Conservation (phyloP, 352 stramenopile species). For the Globisporangium mamillatum region DNA sequence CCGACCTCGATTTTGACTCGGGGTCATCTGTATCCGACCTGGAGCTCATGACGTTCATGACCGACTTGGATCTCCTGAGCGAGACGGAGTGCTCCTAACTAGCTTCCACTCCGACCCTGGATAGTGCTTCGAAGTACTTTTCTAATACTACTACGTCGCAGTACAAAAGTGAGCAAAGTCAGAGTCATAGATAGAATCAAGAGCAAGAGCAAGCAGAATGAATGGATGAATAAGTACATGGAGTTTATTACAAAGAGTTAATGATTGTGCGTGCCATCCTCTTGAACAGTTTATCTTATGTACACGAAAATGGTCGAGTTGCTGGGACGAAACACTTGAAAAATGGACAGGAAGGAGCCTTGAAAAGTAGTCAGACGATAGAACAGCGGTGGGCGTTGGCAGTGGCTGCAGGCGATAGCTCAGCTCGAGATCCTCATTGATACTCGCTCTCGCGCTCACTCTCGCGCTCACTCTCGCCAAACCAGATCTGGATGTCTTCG, state of each 20-base stretch:
- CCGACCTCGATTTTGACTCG: not conserved
- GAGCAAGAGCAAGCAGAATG: not conserved
- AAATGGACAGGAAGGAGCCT: not conserved
- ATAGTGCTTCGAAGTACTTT: too few species aligned
- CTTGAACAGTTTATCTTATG: not conserved
- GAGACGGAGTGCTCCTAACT: not conserved
- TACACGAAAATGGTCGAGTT: not conserved
- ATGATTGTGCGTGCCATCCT: not conserved
- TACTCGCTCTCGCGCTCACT: not conserved
- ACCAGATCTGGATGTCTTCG: constrained; percentile 5
- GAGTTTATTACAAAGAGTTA: not conserved
- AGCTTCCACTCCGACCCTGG: not conserved
- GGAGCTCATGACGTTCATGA: not conserved
- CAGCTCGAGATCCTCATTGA: too few species aligned
- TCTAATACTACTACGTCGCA: too few species aligned
- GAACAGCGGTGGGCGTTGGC: not conserved
- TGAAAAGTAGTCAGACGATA: not conserved
- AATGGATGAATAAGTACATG: not conserved
- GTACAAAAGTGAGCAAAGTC: too few species aligned
- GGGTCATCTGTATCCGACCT: not conserved
- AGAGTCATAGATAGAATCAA: too few species aligned
- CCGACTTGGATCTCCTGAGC: not conserved
- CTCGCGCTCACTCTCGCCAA: not conserved
- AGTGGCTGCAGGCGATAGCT: too few species aligned
- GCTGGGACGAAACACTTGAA: not conserved